Evolutionary conservation across 1,139 yeast species (phyloP), one percentile per base, ranked within the genome.

Genomic region (Taphrina communis): DNA sequence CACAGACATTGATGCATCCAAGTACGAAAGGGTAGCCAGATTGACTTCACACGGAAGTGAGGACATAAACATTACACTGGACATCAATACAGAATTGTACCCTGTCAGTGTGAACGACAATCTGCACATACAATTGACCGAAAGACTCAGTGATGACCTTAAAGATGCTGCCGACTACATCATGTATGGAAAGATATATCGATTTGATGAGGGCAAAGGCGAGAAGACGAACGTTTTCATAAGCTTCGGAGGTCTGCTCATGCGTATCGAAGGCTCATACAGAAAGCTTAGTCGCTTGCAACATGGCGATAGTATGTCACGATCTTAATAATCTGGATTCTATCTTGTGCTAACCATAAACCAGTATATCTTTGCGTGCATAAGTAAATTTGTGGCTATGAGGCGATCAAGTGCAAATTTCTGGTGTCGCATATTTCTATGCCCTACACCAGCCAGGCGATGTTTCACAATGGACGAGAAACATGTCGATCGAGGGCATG

Each of bases 81-180:
- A 95, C 78, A 85, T 95, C 78, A 95, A 95, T 81, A 85, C 90
- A 63, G 99, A 95, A 78, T 83, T 95, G 73, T 94, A 91, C 82
- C 97, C 98, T 19, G 91, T 94, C 59, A 82, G 85, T 72, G 82
- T 83, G 72, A 87, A 88, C 73, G 96, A 90, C 76, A 87, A 94
- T 42, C 82, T 94, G 74, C 90, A 98, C n/a, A 84, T 95, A 71
- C 90, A 96, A 60, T 81, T 94, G 72, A 96, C 97, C 6, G 88
- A 93, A 38, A 82, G 92, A 1, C 82, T 93, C 71, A 81, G 84
- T 8, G 74, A 84, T 42, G 88, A 85, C 58, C 83, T 94, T 76
- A 97, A 97, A 71, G 98, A 94, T 77, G 98, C 94, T 77, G 94
- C 92, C 80, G 99, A 95, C 78, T 95, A 95, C 76, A 98, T 94